Percentiles rank a stretch among this genome's conserved stretches.
Evolutionary conservation across 108 stramenopile genomes (phyloP).

Genomic region (Cyclotella cryptica): DNA sequence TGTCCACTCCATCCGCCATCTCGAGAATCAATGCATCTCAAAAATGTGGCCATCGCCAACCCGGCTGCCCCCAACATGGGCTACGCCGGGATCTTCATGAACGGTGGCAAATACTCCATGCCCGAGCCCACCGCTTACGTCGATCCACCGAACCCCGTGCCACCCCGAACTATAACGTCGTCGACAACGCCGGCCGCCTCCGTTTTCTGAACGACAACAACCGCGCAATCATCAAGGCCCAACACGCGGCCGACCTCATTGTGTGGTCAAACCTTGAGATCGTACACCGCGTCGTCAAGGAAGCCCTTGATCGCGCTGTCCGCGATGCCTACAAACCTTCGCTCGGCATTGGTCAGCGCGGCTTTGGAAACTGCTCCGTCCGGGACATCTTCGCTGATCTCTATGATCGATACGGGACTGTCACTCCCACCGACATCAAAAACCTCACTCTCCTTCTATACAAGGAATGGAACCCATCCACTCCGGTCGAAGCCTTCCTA

Average conservation of each 20-base stretch:
- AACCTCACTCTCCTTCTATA: not conserved
- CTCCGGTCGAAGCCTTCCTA: not conserved
- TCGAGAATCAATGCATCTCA: not conserved
- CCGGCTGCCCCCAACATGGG: not conserved
- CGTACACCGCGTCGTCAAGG: not conserved
- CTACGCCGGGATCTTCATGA: conserved; percentile 6
- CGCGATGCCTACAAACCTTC: not conserved
- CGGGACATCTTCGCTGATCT: not conserved
- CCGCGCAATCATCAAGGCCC: not conserved
- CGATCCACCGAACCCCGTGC: conserved; percentile 1
- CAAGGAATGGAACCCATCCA: not conserved
- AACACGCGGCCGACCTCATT: not conserved
- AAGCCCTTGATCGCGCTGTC: not conserved
- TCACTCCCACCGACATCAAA: not conserved
- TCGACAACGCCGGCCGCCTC: not conserved
- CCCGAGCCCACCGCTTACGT: not conserved
- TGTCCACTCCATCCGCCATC: not conserved
- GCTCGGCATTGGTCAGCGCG: not conserved
- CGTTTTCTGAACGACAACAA: not conserved
- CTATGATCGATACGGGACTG: not conserved
- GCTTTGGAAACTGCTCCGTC: not conserved
- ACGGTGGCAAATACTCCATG: not conserved
- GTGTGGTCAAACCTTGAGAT: not conserved
- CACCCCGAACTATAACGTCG: not conserved
- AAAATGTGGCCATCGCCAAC: conserved; percentile 15